A percentile compares a stretch with the other conserved stretches of the same genome.
Evolutionary conservation across 306 rosid genomes (phyloP).

Genomic region (Rosa lucieae): DNA sequence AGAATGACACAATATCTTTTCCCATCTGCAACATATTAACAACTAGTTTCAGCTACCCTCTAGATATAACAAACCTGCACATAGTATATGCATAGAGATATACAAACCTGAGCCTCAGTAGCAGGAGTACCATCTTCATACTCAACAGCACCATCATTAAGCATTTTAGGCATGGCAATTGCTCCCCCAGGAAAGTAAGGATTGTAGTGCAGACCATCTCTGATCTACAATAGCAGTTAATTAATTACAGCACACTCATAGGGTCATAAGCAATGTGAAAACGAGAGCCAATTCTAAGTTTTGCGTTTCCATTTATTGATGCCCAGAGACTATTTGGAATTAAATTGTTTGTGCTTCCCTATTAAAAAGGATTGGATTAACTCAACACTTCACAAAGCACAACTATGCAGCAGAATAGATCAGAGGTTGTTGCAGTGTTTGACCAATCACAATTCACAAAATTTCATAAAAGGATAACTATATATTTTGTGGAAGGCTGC

Average conservation of each 20-base stretch:
- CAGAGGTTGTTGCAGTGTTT: not conserved
- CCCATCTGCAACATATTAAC: slow-evolving; percentile 71
- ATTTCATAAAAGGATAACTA: not conserved
- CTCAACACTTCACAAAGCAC: not conserved
- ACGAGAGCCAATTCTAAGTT: not conserved
- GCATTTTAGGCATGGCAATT: slow-evolving; percentile 99
- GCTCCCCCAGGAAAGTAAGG: slow-evolving; percentile 99
- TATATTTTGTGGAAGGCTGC: not conserved
- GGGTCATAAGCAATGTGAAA: not conserved
- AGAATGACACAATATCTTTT: slow-evolving; percentile 82
- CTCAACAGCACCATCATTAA: slow-evolving; percentile 93
- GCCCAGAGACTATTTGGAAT: not conserved
- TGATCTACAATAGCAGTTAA: slow-evolving; percentile 60
- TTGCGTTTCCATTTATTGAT: not conserved
- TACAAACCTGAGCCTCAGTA: slow-evolving; percentile 86
- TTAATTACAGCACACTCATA: not conserved
- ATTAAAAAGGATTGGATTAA: not conserved
- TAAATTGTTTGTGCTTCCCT: not conserved
- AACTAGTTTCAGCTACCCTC: slow-evolving; percentile 9
- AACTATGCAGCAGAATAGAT: not conserved
- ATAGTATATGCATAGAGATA: not conserved
- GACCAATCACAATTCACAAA: not conserved
- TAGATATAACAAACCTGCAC: not conserved
- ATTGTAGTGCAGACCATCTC: slow-evolving; percentile 92
- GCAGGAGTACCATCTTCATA: slow-evolving; percentile 93